phyloP scores from a whole-genome alignment of 2,329 filamentous ascomycete species.

The Drechslerella coelobrocha region DNA sequence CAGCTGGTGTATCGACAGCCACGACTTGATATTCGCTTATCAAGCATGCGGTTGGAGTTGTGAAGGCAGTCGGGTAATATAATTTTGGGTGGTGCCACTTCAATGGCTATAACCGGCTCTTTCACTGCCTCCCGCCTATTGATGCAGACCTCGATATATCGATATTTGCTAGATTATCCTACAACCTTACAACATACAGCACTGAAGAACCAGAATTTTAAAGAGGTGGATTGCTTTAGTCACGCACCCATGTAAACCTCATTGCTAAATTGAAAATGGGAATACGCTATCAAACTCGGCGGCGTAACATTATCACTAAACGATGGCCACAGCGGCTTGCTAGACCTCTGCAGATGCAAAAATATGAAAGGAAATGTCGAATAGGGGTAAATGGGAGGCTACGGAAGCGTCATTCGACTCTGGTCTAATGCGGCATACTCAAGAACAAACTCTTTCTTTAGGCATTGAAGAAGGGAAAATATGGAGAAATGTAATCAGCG shows the following conservation, averaged over 20 bases:
- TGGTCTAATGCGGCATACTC: constrained; percentile 63
- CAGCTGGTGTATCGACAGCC: neutral
- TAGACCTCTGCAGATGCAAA: constrained; percentile 7
- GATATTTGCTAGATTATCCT: too few species aligned
- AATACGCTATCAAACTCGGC: constrained; percentile 5
- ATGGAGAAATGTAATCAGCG: constrained; percentile 11
- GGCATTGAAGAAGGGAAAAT: constrained; percentile 3
- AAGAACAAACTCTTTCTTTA: constrained; percentile 62
- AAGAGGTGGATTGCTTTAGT: neutral
- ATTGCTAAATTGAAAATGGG: neutral
- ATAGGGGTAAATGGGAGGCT: neutral
- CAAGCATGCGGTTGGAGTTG: too few species aligned
- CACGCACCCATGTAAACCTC: neutral
- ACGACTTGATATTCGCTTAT: neutral
- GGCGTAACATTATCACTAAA: neutral
- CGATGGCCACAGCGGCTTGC: neutral
- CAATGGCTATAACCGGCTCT: too few species aligned
- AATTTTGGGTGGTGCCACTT: too few species aligned
- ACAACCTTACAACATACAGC: neutral
- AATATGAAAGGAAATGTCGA: constrained; percentile 1
- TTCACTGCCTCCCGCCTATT: too few species aligned
- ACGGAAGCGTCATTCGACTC: constrained; percentile 47
- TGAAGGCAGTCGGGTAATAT: too few species aligned
- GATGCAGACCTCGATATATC: too few species aligned
- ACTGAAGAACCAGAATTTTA: neutral